Evolutionary conservation across 1,284 basidiomycete species (phyloP).

Genomic region (Fomitopsis pinicola): DNA sequence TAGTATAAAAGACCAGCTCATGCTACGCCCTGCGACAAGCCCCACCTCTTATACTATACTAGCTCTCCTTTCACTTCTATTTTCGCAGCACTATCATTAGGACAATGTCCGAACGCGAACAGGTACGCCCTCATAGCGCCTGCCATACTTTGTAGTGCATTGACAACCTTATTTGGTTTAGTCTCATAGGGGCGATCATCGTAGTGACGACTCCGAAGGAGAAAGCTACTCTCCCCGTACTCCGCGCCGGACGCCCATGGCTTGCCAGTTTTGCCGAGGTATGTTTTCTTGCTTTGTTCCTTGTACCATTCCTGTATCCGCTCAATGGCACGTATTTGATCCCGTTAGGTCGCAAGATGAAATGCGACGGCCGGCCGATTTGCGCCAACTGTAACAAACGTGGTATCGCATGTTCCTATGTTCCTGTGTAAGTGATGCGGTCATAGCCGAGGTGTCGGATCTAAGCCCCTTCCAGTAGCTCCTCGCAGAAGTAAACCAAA

Average conservation of each 20-base stretch:
- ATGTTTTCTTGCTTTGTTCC: neutral
- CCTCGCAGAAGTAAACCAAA: constrained; percentile 11
- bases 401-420: constrained; percentile 27
- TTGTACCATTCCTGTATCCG: neutral
- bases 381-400: constrained; percentile 30
- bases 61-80: neutral
- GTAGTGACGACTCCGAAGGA: constrained; percentile 24
- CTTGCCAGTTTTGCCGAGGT: constrained; percentile 30
- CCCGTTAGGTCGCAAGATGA: constrained; percentile 26
- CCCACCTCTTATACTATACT: neutral
- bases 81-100: neutral
- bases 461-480: constrained; percentile 4
- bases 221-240: constrained; percentile 26
- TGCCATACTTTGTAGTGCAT: neutral
- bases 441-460: neutral
- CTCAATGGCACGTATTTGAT: neutral
- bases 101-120: constrained; percentile 5
- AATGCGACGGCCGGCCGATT: constrained; percentile 28
- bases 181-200: constrained; percentile 8
- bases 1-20: neutral
- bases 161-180: neutral
- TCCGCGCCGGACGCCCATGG: constrained; percentile 29
- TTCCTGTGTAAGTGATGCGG: constrained; percentile 22
- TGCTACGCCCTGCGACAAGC: neutral
- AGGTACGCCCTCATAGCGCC: neutral